Percentiles rank a stretch among this genome's conserved stretches.
phyloP scores from a whole-genome alignment of 768 basidiomycete species.

The Lenzites betulinus region DNA sequence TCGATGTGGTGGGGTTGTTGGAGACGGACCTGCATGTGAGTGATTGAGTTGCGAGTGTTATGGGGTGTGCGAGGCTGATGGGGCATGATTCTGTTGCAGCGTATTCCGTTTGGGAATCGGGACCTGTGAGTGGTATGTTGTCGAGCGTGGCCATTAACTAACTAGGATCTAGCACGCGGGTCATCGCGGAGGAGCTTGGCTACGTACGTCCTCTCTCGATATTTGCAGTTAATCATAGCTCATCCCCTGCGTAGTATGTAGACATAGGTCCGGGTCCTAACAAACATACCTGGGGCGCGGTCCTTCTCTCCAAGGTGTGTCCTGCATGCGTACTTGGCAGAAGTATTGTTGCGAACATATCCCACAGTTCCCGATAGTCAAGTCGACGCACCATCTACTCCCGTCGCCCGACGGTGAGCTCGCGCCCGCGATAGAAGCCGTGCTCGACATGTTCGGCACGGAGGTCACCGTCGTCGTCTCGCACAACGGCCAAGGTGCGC shows the following conservation, averaged over 20 bases:
- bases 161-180: conserved; percentile 63
- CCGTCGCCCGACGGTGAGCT: conserved; percentile 87
- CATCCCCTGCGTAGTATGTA: conserved; percentile 56
- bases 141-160: no score
- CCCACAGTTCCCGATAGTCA: conserved; percentile 80
- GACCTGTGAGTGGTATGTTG: conserved; percentile 58
- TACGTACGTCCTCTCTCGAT: conserved; percentile 57
- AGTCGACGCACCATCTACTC: conserved; percentile 81
- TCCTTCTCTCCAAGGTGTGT: conserved; percentile 72
- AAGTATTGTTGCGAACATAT: no score
- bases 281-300: conserved; percentile 88
- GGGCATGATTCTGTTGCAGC: conserved; percentile 36
- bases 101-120: conserved; percentile 79
- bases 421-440: conserved; percentile 87
- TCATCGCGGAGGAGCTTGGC: conserved; percentile 74
- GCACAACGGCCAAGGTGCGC: conserved; percentile 86
- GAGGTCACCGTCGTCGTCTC: conserved; percentile 82
- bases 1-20: conserved; percentile 83
- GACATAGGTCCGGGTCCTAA: conserved; percentile 90
- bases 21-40: conserved; percentile 86
- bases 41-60: conserved; percentile 6
- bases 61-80: not conserved
- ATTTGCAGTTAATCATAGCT: not conserved
- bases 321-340: no score
- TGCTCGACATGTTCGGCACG: conserved; percentile 77